phyloP scores from a whole-genome alignment of 805 yeast species.

The Cyberlindnera amylophila region DNA sequence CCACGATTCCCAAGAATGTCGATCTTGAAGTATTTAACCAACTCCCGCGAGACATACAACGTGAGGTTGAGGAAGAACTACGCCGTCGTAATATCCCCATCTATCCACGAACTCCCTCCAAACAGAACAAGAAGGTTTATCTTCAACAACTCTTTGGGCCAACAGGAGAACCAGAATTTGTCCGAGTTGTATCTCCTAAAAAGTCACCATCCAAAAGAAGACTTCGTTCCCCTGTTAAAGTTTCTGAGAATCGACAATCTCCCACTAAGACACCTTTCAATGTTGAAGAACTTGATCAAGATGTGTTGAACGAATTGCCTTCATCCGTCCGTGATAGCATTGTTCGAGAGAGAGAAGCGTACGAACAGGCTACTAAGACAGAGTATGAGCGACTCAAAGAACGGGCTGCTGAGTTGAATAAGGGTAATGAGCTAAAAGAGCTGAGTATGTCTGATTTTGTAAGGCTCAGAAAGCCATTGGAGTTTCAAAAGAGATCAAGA shows the following conservation, averaged over 20 bases:
- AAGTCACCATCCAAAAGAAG: slow-evolving; percentile 10
- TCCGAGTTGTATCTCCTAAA: slow-evolving; percentile 20
- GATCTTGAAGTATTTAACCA: slow-evolving; percentile 63
- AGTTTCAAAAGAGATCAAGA: slow-evolving; percentile 32
- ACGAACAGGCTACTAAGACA: slow-evolving; percentile 12
- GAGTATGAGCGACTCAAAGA: slow-evolving; percentile 16
- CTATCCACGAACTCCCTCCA: slow-evolving; percentile 23
- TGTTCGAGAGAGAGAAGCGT: slow-evolving; percentile 19
- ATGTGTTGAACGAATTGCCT: slow-evolving; percentile 26
- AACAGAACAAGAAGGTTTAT: slow-evolving; percentile 14
- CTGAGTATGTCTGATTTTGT: slow-evolving; percentile 13
- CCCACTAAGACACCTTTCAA: slow-evolving; percentile 1
- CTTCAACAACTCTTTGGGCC: slow-evolving; percentile 23
- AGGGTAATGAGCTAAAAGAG: not conserved
- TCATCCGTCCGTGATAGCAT: slow-evolving; percentile 17
- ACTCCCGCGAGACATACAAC: slow-evolving; percentile 61
- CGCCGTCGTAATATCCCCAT: slow-evolving; percentile 34
- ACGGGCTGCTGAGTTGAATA: not conserved
- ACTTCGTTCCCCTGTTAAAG: slow-evolving; percentile 2
- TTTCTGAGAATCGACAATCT: slow-evolving; percentile 7
- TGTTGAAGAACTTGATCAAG: slow-evolving; percentile 18
- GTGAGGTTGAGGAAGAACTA: slow-evolving; percentile 56
- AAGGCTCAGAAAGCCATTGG: slow-evolving; percentile 7
- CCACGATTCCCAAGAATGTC: slow-evolving; percentile 34
- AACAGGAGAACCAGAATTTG: slow-evolving; percentile 13